Evolutionary conservation across 1,284 basidiomycete species (phyloP).

Genomic region (Ganoderma lingzhi): DNA sequence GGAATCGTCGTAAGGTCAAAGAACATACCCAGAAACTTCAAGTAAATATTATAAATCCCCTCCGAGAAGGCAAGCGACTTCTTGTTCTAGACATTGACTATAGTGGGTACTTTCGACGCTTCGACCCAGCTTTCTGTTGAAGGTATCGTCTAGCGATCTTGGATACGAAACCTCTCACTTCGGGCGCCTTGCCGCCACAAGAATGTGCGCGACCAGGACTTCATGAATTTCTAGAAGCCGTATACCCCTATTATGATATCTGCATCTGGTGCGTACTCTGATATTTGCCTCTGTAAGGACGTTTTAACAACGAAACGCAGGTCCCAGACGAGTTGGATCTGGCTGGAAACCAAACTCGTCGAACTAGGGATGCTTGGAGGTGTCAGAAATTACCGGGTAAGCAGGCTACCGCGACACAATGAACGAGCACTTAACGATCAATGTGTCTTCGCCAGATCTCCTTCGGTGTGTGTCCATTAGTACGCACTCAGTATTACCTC

Average conservation of each 20-base stretch:
- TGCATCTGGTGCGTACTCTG: slow-evolving; percentile 71
- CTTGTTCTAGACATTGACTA: slow-evolving; percentile 92
- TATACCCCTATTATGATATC: slow-evolving; percentile 87
- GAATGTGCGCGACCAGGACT: slow-evolving; percentile 86
- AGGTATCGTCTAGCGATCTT: slow-evolving; percentile 66
- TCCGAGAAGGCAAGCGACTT: slow-evolving; percentile 79
- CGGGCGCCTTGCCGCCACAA: slow-evolving; percentile 76
- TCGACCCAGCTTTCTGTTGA: slow-evolving; percentile 3
- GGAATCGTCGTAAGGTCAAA: slow-evolving; percentile 81
- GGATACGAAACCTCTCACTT: slow-evolving; percentile 84
- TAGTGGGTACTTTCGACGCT: slow-evolving; percentile 54
- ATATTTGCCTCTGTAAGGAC: not conserved
- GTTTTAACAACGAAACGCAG: slow-evolving; percentile 42
- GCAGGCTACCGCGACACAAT: slow-evolving; percentile 24
- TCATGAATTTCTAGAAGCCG: slow-evolving; percentile 83
- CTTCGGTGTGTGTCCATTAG: slow-evolving; percentile 51
- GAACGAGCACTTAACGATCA: slow-evolving; percentile 10
- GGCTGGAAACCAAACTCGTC: slow-evolving; percentile 91
- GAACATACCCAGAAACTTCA: slow-evolving; percentile 75
- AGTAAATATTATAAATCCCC: slow-evolving; percentile 78
- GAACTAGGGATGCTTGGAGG: slow-evolving; percentile 87
- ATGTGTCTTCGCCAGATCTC: slow-evolving; percentile 52
- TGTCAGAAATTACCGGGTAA: slow-evolving; percentile 74
- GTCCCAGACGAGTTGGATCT: slow-evolving; percentile 91
- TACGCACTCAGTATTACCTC: too few relatives aligned